Evolutionary conservation across 208 protist species (phyloP).

Genomic region (Strigomonas galati): DNA sequence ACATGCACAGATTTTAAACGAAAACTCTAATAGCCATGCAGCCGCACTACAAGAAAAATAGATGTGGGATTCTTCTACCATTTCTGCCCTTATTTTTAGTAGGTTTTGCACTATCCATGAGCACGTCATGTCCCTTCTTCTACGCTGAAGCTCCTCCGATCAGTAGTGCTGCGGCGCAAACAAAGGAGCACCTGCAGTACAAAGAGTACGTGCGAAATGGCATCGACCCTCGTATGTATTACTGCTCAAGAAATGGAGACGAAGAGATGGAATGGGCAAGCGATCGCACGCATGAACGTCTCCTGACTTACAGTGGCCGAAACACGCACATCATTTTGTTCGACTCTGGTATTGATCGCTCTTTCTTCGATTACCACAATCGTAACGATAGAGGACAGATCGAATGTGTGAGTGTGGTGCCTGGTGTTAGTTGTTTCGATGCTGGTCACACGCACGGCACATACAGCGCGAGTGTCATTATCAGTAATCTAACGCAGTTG

Average conservation of each 20-base stretch:
- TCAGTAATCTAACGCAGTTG: constrained; percentile 28
- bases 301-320: background rate
- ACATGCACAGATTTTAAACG: too few species aligned
- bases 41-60: too few species aligned
- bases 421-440: constrained; percentile 49
- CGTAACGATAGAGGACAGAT: background rate
- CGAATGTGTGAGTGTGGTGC: constrained; percentile 59
- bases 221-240: background rate
- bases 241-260: background rate
- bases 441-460: constrained; percentile 94
- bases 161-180: too few species aligned
- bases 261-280: too few species aligned
- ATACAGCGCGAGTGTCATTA: constrained; percentile 94
- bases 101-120: too few species aligned
- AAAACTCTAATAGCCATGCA: too few species aligned
- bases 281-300: too few species aligned
- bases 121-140: too few species aligned
- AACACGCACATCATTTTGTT: background rate
- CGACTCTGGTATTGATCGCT: background rate
- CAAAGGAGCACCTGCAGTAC: background rate
- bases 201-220: background rate
- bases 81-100: too few species aligned
- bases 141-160: too few species aligned
- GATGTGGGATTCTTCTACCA: too few species aligned
- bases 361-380: background rate